These are phyloP conservation scores for Irpex rosettiformis DNA, from an alignment of 1,284 basidiomycete species.

Conservation along the genomic window DNA sequence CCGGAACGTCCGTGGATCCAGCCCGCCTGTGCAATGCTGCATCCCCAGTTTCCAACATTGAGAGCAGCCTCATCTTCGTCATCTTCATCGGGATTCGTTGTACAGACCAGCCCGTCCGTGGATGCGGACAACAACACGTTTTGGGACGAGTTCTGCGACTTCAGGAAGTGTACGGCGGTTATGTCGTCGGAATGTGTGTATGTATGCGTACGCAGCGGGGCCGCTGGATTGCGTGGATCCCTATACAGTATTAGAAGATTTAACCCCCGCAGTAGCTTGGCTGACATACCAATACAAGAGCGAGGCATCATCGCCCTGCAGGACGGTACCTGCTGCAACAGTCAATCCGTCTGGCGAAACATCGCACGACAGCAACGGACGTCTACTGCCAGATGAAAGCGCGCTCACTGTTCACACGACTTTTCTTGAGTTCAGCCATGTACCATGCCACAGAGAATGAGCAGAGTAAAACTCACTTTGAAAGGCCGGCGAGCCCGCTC, in stretches of 20 bases:
- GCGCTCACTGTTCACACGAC: constrained; percentile 31
- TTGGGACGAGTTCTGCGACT: constrained; percentile 15
- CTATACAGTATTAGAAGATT: constrained; percentile 32
- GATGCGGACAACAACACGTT: constrained; percentile 63
- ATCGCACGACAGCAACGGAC: constrained; percentile 61
- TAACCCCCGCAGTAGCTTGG: not conserved
- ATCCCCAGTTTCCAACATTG: constrained; percentile 71
- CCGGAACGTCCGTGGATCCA: constrained; percentile 45
- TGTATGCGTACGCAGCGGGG: constrained; percentile 47
- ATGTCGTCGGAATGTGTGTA: constrained; percentile 80
- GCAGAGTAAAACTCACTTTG: constrained; percentile 48
- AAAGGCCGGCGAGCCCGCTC: constrained; percentile 47
- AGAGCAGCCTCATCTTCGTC: constrained; percentile 76
- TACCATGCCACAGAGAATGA: constrained; percentile 13
- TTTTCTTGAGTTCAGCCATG: constrained; percentile 45
- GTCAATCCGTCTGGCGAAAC: constrained; percentile 61
- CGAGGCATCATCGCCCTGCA: constrained; percentile 66
- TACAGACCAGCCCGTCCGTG: constrained; percentile 68
- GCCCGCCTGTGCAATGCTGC: constrained; percentile 69
- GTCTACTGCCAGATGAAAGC: constrained; percentile 41
- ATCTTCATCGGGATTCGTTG: constrained; percentile 60
- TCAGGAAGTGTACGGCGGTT: constrained; percentile 58
- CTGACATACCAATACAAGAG: constrained; percentile 66
- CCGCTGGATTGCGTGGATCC: constrained; percentile 52
- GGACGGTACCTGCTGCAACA: constrained; percentile 68